Evolutionary conservation across 331 rosid genomes (phyloP).

Genomic region (Malus hybrid): DNA sequence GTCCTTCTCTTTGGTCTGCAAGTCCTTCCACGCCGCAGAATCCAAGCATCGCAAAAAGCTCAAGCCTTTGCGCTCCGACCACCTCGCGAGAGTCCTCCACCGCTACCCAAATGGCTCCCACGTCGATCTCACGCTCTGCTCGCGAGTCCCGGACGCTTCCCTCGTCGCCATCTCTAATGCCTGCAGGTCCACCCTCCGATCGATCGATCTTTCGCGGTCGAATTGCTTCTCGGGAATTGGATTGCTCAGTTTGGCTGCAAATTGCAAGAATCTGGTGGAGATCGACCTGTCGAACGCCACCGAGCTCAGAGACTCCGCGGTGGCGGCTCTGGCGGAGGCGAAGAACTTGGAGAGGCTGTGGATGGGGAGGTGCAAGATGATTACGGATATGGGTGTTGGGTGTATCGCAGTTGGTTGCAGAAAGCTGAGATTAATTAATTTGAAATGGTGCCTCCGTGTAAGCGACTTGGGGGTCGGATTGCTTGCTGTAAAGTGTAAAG

Average conservation of each 20-base stretch:
- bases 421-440: conserved; percentile 52
- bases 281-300: too few species aligned
- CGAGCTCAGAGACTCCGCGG: too few species aligned
- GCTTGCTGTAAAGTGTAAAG: conserved; percentile 77
- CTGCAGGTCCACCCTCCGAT: conserved; percentile 31
- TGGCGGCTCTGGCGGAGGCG: too few species aligned
- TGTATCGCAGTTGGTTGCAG: conserved; percentile 88
- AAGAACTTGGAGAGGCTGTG: conserved; percentile 50
- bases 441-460: conserved; percentile 83
- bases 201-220: conserved; percentile 70
- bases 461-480: conserved; percentile 85
- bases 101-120: conserved; percentile 37
- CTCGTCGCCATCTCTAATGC: conserved; percentile 34
- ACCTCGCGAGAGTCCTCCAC: conserved; percentile 34
- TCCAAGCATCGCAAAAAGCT: conserved; percentile 61
- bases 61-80: conserved; percentile 56
- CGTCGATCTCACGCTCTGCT: conserved; percentile 65
- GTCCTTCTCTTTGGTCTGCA: conserved; percentile 60
- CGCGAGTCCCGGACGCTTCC: conserved; percentile 42
- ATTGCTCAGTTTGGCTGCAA: too few species aligned
- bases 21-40: conserved; percentile 49
- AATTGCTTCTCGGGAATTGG: conserved; percentile 31
- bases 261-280: too few species aligned
- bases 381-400: conserved; percentile 91
- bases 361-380: conserved; percentile 64